phyloP scores from a whole-genome alignment of 2,329 filamentous ascomycete genomes.

The Ceratocystis harringtonii region DNA sequence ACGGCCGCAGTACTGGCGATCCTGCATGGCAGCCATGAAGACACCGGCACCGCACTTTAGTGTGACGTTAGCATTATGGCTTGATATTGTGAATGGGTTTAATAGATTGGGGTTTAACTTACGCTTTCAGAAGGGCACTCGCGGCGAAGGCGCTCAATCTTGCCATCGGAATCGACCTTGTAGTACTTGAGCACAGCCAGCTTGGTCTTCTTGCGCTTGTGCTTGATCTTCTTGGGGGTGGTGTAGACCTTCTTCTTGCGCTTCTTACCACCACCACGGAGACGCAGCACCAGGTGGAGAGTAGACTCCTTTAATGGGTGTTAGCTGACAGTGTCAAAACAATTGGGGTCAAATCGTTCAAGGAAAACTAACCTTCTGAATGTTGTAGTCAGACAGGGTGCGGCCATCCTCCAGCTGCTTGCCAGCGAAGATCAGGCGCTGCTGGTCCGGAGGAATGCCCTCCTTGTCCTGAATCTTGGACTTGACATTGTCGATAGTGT shows the following conservation, averaged over 20 bases:
- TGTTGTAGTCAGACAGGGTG: conserved; percentile 99
- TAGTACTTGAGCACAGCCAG: conserved; percentile 99
- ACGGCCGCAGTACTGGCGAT: conserved; percentile 88
- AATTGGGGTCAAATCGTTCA: neutral
- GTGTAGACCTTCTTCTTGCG: conserved; percentile 99
- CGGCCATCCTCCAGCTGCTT: conserved; percentile 99
- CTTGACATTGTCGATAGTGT: conserved; percentile 99
- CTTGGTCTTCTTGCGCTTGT: conserved; percentile 99
- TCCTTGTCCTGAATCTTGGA: conserved; percentile 98
- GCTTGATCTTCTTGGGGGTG: conserved; percentile 99
- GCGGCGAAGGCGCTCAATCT: conserved; percentile 97
- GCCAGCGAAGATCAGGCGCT: conserved; percentile 98
- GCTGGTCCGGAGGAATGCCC: conserved; percentile 97
- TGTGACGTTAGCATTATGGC: neutral
- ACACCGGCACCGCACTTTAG: conserved; percentile 91
- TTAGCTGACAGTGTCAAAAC: neutral
- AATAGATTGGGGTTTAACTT: conserved; percentile 28
- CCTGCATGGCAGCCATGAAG: conserved; percentile 99
- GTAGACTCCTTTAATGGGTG: conserved; percentile 40
- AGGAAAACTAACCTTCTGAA: conserved; percentile 72
- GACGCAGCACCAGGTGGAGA: conserved; percentile 92
- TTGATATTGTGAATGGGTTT: conserved; percentile 24
- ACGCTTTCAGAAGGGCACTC: conserved; percentile 90
- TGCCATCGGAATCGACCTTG: conserved; percentile 99
- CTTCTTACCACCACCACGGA: conserved; percentile 99